Percentiles rank a stretch among this genome's conserved stretches.
These are phyloP conservation scores for Wallacemonas sp. DNA, from an alignment of 208 protist genomes.

Conservation along the genomic window DNA sequence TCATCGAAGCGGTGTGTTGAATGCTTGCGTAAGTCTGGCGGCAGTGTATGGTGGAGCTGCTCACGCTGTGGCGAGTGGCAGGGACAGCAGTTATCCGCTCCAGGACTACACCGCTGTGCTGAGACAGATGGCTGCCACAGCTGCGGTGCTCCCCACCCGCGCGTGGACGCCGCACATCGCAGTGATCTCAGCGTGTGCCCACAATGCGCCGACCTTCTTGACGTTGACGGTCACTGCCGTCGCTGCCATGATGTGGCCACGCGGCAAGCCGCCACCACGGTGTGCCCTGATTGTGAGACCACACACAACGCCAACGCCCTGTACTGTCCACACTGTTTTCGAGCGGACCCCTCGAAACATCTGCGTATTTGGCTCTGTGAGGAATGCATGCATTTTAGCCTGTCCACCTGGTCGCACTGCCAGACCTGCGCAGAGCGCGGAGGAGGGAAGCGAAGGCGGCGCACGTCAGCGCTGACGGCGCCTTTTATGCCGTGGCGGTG, in stretches of 20 bases:
- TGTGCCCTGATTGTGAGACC: slow-evolving; percentile 38
- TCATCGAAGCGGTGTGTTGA: slow-evolving; percentile 56
- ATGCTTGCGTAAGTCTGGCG: slow-evolving; percentile 40
- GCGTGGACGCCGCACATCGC: slow-evolving; percentile 16
- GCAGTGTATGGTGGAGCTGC: slow-evolving; percentile 62
- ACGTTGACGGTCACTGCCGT: slow-evolving; percentile 17
- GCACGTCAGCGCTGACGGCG: slow-evolving; percentile 30
- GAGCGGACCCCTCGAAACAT: slow-evolving; percentile 26
- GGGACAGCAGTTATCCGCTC: neutral
- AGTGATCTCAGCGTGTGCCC: slow-evolving; percentile 28
- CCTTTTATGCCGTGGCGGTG: slow-evolving; percentile 68
- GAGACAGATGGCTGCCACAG: slow-evolving; percentile 18
- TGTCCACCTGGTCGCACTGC: slow-evolving; percentile 70
- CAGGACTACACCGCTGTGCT: slow-evolving; percentile 10
- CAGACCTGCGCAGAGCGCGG: slow-evolving; percentile 34
- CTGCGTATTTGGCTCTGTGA: slow-evolving; percentile 71
- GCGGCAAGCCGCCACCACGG: slow-evolving; percentile 1
- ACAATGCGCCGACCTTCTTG: slow-evolving; percentile 35
- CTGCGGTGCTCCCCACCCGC: slow-evolving; percentile 24
- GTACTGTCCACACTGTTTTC: slow-evolving; percentile 71
- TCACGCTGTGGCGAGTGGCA: slow-evolving; percentile 27
- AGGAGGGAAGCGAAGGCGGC: slow-evolving; percentile 15
- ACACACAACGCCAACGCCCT: slow-evolving; percentile 37
- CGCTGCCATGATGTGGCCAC: slow-evolving; percentile 25
- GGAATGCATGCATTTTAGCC: slow-evolving; percentile 53